Conservation (phyloP, 176 grass and related monocot species). For the Tuctoria greenei region DNA sequence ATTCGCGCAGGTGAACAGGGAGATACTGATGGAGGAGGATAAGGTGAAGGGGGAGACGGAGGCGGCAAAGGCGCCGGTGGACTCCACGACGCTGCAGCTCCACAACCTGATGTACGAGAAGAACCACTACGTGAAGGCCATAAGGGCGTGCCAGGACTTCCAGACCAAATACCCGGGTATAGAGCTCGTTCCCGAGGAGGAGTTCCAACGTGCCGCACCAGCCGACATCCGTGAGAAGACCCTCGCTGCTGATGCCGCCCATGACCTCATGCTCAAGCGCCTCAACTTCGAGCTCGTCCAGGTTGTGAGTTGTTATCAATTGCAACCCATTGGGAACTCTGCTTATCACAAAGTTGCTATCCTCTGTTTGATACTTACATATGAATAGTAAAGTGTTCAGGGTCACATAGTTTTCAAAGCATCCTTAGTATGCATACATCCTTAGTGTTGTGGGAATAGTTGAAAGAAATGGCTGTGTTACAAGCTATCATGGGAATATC, state of each 20-base stretch:
- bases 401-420: too few relatives aligned
- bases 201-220: constrained; percentile 61
- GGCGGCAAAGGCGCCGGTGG: constrained; percentile 83
- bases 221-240: constrained; percentile 68
- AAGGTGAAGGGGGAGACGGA: constrained; percentile 75
- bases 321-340: neutral
- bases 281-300: constrained; percentile 92
- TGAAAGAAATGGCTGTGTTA: neutral
- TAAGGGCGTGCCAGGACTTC: constrained; percentile 79
- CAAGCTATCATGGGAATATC: neutral
- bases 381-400: neutral
- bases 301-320: constrained; percentile 38
- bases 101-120: constrained; percentile 98
- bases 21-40: constrained; percentile 94
- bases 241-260: constrained; percentile 60
- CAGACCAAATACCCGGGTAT: constrained; percentile 84
- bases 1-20: constrained; percentile 66
- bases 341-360: neutral
- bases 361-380: neutral
- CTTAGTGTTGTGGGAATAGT: neutral
- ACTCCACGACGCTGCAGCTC: constrained; percentile 81
- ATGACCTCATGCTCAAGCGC: constrained; percentile 94
- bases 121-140: constrained; percentile 97
- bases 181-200: constrained; percentile 86
- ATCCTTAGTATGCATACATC: neutral